These are phyloP conservation scores for Meripilus lineatus DNA, from an alignment of 1,284 basidiomycete genomes.

Conservation along the genomic window DNA sequence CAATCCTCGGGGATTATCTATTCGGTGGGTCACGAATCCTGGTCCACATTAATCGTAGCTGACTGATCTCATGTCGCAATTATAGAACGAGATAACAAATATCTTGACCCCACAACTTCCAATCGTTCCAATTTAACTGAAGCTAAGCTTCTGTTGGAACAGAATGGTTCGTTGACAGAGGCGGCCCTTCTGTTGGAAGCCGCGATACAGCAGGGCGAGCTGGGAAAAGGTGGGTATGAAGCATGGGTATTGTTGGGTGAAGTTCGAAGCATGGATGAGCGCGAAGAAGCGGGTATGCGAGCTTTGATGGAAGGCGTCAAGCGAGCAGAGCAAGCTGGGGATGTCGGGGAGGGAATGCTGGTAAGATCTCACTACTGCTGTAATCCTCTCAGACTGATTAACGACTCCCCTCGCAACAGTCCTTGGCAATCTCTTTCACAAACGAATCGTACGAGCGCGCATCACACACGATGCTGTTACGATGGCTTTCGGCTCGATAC, in stretches of 20 bases:
- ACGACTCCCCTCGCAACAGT: slow-evolving; percentile 41
- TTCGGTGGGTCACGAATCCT: slow-evolving; percentile 54
- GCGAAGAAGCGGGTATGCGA: slow-evolving; percentile 75
- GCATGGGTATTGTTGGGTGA: slow-evolving; percentile 94
- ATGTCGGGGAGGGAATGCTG: slow-evolving; percentile 76
- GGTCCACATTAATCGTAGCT: slow-evolving; percentile 2
- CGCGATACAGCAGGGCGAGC: slow-evolving; percentile 75
- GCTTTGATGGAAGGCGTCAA: slow-evolving; percentile 69
- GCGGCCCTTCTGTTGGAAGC: slow-evolving; percentile 84
- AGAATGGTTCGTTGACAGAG: slow-evolving; percentile 82
- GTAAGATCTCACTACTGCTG: slow-evolving; percentile 40
- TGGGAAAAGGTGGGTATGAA: slow-evolving; percentile 80
- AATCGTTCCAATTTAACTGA: slow-evolving; percentile 58
- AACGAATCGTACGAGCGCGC: slow-evolving; percentile 93
- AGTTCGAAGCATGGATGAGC: slow-evolving; percentile 95
- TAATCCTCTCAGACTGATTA: slow-evolving; percentile 3
- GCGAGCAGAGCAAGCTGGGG: slow-evolving; percentile 55
- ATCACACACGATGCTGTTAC: slow-evolving; percentile 83
- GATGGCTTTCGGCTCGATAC: slow-evolving; percentile 80
- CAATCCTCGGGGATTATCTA: slow-evolving; percentile 61
- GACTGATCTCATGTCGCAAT: slow-evolving; percentile 7
- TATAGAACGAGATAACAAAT: slow-evolving; percentile 66
- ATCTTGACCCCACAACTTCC: slow-evolving; percentile 46
- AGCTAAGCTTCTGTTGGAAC: slow-evolving; percentile 70
- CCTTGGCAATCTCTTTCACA: slow-evolving; percentile 94